phyloP scores from a whole-genome alignment of 306 rosid species.

The Gynostemma pentaphyllum region DNA sequence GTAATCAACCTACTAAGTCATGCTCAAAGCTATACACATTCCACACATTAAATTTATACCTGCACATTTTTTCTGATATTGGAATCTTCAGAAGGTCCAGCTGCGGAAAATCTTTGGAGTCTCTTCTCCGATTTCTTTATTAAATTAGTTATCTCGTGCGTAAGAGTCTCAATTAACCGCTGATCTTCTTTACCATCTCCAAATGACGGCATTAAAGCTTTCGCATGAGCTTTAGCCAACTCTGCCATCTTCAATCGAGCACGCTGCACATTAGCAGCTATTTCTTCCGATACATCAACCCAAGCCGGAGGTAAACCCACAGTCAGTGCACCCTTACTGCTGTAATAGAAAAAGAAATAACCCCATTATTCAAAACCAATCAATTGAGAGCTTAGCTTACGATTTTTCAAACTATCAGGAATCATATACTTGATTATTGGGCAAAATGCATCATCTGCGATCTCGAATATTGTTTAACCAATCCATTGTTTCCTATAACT shows the following conservation, averaged over 20 bases:
- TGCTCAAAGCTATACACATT: background rate
- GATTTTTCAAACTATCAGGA: background rate
- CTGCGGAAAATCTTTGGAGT: conserved; percentile 62
- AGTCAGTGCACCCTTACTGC: conserved; percentile 60
- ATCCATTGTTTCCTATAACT: background rate
- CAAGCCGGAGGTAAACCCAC: conserved; percentile 96
- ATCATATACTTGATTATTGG: background rate
- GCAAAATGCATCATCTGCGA: conserved; percentile 1
- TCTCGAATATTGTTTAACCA: background rate
- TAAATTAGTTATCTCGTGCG: conserved; percentile 69
- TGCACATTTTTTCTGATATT: conserved; percentile 90
- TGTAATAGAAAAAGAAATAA: conserved; percentile 8
- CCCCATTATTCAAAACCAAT: background rate
- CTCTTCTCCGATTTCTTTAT: conserved; percentile 76
- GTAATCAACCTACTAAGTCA: background rate
- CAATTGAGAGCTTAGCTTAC: too few species aligned
- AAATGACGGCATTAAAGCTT: conserved; percentile 94
- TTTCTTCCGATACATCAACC: conserved; percentile 96
- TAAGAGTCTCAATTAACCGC: conserved; percentile 65
- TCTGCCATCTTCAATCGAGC: conserved; percentile 73
- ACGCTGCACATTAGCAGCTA: conserved; percentile 74
- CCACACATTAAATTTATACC: conserved; percentile 35
- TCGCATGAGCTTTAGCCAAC: conserved; percentile 81
- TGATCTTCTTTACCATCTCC: conserved; percentile 94
- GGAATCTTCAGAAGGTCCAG: conserved; percentile 92